Conservation (phyloP, 345 rosid genomes). For the Acer yangbiense region DNA sequence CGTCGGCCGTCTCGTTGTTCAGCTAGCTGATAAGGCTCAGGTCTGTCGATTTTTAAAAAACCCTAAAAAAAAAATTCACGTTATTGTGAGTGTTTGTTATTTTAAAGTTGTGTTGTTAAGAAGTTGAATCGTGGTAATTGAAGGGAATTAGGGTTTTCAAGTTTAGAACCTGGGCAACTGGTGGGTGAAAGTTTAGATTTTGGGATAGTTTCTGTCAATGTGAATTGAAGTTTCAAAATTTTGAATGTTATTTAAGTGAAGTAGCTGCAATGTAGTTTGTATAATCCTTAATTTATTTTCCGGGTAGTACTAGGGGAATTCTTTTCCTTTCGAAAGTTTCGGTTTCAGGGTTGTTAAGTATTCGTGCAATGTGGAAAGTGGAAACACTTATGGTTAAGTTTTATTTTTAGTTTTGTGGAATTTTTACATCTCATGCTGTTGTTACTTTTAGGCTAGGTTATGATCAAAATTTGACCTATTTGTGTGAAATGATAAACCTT, state of each 20-base stretch:
- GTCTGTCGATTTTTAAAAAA: constrained; percentile 30
- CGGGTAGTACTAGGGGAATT: neutral
- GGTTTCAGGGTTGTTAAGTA: neutral
- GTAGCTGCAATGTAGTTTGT: neutral
- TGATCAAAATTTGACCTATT: neutral
- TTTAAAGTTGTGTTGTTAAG: neutral
- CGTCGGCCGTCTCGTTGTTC: constrained; percentile 94
- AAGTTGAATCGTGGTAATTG: neutral
- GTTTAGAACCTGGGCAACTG: neutral
- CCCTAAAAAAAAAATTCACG: neutral
- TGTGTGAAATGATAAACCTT: neutral
- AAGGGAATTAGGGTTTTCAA: neutral
- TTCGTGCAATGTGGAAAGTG: neutral
- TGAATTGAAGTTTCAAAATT: neutral
- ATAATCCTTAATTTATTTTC: neutral
- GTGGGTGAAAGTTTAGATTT: neutral
- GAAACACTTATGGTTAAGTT: neutral
- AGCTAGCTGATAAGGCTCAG: constrained; percentile 98
- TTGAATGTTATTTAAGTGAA: neutral
- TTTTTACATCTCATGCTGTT: neutral
- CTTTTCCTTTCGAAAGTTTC: neutral
- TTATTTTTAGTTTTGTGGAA: neutral
- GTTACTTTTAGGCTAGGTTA: neutral
- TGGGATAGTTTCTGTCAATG: neutral
- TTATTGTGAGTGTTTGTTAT: neutral